Evolutionary conservation across 1,284 basidiomycete species (phyloP), one percentile per base, ranked within the genome.

Genomic region (Sphaerobolus stellatus): DNA sequence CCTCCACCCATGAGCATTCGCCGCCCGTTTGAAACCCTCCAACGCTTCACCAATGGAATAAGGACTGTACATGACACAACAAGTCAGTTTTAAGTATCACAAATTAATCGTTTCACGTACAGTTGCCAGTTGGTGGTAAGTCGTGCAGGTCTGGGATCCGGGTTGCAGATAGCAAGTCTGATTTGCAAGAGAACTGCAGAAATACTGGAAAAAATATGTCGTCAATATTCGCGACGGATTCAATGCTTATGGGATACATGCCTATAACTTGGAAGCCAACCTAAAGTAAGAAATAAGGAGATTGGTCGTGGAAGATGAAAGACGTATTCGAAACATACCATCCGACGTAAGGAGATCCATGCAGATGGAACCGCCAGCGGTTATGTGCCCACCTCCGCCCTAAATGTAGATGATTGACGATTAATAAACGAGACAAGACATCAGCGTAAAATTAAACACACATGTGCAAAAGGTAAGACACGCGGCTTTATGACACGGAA

Each of bases 201-300:
- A 28, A 85, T 82, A 58, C 82, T 84, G 58, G 4, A 20, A 52
- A 33, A 20, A 30, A 27, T 24, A 14, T 14, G 27, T 45, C 47
- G 36, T 56, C 55, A n/a, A 61, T 31, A 36, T 34, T 52, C 16
- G 31, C 34, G 24, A 7, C 28, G 11, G 28, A n/a, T n/a, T n/a
- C 18, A 9, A 31, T 44, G 11, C 9, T 44, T 52, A 16, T 50
- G 30, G 18, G 46, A 25, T n/a, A 30, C 65, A 4, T 57, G 79
- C 80, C 75, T 81, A 59, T 86, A 85, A 58, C 81, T 84, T 1
- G 82, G 83, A 38, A 85, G 76, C 83, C 84, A 86, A 6, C 83
- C 80, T 67, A 38, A 4, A 46, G 34, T 5, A 47, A 34, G 28
- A 33, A 36, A 22, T 22, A 20, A 11, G 5, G 4, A 40, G 13